Conservation (phyloP, 495 filamentous ascomycete species). For the Trichoderma asperelloides region DNA sequence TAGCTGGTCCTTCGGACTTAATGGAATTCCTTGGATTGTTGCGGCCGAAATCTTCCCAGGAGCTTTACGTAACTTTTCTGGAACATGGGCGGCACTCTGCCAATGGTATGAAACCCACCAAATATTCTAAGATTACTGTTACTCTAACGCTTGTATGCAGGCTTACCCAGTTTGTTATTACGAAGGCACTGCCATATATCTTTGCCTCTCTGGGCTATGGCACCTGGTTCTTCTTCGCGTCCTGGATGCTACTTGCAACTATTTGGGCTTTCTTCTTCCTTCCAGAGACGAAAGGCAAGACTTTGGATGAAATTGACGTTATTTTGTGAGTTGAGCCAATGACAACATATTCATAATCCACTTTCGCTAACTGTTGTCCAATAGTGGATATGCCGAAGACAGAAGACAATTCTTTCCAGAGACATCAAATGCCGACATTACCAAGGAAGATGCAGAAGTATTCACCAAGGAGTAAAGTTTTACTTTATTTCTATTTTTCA, state of each 20-base stretch:
- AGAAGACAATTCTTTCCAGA: neutral
- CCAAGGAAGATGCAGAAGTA: neutral
- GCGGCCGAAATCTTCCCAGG: slow-evolving; percentile 25
- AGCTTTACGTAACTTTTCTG: slow-evolving; percentile 17
- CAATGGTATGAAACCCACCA: slow-evolving; percentile 12
- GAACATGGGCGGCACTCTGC: slow-evolving; percentile 17
- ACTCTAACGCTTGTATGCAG: neutral
- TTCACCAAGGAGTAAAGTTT: neutral
- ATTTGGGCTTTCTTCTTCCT: slow-evolving; percentile 33
- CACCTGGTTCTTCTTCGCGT: slow-evolving; percentile 10
- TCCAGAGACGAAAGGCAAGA: slow-evolving; percentile 60
- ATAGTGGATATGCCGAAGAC: neutral
- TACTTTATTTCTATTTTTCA: neutral
- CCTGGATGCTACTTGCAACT: slow-evolving; percentile 9
- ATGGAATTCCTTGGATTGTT: slow-evolving; percentile 25
- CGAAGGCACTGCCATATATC: slow-evolving; percentile 11
- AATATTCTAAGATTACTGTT: neutral
- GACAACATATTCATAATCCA: too few species aligned
- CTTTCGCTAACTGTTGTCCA: slow-evolving; percentile 24
- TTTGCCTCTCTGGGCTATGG: slow-evolving; percentile 8
- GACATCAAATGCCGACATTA: neutral
- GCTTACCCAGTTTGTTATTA: slow-evolving; percentile 8
- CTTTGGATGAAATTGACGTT: slow-evolving; percentile 61
- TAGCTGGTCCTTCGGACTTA: slow-evolving; percentile 24
- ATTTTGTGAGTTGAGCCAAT: slow-evolving; percentile 23